Conservation (phyloP, 192 early-diverging fungal genomes). For the Dissophora globulifera region DNA sequence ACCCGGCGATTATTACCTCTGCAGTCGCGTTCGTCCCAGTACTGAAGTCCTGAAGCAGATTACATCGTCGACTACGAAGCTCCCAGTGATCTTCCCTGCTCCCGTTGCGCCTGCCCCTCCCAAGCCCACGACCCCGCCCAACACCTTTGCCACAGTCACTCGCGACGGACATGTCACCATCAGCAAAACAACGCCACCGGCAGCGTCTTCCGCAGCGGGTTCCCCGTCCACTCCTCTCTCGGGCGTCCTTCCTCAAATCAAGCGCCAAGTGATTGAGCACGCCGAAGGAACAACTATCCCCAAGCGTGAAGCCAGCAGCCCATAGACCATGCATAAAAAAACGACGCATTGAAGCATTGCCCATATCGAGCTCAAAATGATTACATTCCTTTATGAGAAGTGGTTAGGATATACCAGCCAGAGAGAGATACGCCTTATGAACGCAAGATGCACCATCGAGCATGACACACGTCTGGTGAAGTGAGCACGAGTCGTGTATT, state of each 20-base stretch:
- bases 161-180: slow-evolving; percentile 46
- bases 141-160: slow-evolving; percentile 50
- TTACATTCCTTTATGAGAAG: background rate
- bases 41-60: slow-evolving; percentile 48
- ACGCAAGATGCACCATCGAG: too few species aligned
- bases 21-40: slow-evolving; percentile 65
- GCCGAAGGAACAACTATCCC: slow-evolving; percentile 33
- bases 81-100: slow-evolving; percentile 45
- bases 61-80: slow-evolving; percentile 30
- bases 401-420: too few species aligned
- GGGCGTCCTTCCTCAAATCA: slow-evolving; percentile 38
- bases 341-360: background rate
- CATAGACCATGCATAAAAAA: slow-evolving; percentile 17
- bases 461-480: too few species aligned
- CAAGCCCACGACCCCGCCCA: slow-evolving; percentile 31
- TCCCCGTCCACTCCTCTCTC: slow-evolving; percentile 40
- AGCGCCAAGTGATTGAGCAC: slow-evolving; percentile 36
- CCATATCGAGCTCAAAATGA: background rate
- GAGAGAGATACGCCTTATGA: too few species aligned
- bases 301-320: slow-evolving; percentile 47
- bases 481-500: too few species aligned
- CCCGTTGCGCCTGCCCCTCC: slow-evolving; percentile 47
- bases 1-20: slow-evolving; percentile 72
- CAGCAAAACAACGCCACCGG: slow-evolving; percentile 4
- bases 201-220: background rate